Conservation (phyloP, 164 flowering plant species). For the Paratinospora sagittata region DNA sequence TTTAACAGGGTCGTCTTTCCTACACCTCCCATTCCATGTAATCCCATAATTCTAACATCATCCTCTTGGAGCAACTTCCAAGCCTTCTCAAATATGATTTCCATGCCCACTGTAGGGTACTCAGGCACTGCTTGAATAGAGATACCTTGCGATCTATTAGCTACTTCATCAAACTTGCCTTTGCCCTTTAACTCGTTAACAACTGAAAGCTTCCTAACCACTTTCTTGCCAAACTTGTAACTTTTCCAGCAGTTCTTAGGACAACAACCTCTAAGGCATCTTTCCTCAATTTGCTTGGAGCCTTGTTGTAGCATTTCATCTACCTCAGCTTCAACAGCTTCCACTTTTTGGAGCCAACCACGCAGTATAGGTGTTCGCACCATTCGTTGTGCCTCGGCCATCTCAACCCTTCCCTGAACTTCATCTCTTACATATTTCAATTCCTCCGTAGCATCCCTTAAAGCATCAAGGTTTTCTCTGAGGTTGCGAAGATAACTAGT, state of each 20-base stretch:
- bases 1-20: conserved; percentile 16
- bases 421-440: conserved; percentile 4
- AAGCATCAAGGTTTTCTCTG: background rate
- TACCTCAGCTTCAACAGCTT: conserved; percentile 2
- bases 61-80: conserved; percentile 3
- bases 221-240: conserved; percentile 5
- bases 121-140: background rate
- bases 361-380: conserved; percentile 3
- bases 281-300: background rate
- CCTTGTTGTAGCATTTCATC: background rate
- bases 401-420: conserved; percentile 7
- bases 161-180: background rate
- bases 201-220: background rate
- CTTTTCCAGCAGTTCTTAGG: background rate
- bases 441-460: background rate
- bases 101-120: conserved; percentile 1
- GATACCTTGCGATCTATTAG: background rate
- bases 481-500: background rate
- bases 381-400: conserved; percentile 2
- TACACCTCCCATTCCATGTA: conserved; percentile 8
- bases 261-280: background rate
- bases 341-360: conserved; percentile 15
- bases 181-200: background rate
- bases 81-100: background rate
- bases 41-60: conserved; percentile 13